Base-by-base conservation (phyloP, 2,329 filamentous ascomycete genomes). In the Botrytis fragariae region DNA sequence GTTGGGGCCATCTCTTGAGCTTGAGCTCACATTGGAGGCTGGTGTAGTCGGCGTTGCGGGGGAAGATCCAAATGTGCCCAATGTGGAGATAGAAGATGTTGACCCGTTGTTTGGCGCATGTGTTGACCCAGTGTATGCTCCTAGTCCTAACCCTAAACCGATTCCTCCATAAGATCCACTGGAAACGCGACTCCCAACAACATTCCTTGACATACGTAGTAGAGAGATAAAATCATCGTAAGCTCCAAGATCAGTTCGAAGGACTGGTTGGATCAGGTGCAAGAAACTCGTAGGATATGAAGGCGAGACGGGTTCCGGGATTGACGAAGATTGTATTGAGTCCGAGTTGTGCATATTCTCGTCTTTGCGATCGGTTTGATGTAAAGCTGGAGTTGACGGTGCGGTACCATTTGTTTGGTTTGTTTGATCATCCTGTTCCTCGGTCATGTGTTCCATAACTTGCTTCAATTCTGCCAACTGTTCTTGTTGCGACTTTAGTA, bases 401-500 rank as follows among this genome's bases (percentile, higher is more conserved):
- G 84, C 82, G 16, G 93, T 92, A n/a, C 90, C 87, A 72, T 88
- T 90, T 67, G 91, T 87, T 77, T 89, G 86, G 73, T 88, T 90
- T 68, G 91, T 87, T 77, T 89, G 87, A 77, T 97, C 92, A 77
- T 96, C 93, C 74, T 87, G 88, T 77, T 93, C 90, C 20, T 89
- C 86, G 37, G 87, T 88, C 90, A 98, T 93, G 78, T 92, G 91
- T 83, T 97, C 94, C 90, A 99, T 93, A 76, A 98, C 94, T 32
- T 89, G 86, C 83, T 99, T 99, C 76, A 99, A 88, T 82, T 98
- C 93, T 3, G 92, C 88, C 4, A 99, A 86, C 81, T 99, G 96
- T 82, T 98, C 95, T 81, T 97, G 95, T 79, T 98, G 94, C 1
- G 93, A 97, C 73, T 90, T 90, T 74, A 99, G 88, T 29, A 99